A percentile compares a stretch with the other conserved stretches of the same genome.
phyloP scores from a whole-genome alignment of 1,284 basidiomycete genomes.

The Amylostereum areolatum region DNA sequence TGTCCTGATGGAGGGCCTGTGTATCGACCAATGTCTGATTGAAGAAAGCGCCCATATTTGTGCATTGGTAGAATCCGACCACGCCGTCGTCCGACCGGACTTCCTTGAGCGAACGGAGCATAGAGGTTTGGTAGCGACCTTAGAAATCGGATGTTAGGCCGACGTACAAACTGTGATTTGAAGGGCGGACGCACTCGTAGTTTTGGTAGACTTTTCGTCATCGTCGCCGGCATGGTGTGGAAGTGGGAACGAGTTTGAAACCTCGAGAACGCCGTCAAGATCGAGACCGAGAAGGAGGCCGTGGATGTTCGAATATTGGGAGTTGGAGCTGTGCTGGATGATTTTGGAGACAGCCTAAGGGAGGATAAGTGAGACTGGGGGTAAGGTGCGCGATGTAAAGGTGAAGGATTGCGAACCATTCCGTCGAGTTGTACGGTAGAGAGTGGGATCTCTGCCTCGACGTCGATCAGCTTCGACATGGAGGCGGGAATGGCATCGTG shows the following conservation, averaged over 20 bases:
- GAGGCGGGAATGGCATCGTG: constrained; percentile 83
- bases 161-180: not conserved
- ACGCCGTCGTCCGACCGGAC: constrained; percentile 93
- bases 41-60: constrained; percentile 87
- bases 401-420: constrained; percentile 48
- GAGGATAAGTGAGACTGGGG: constrained; percentile 1
- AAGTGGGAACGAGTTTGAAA: constrained; percentile 90
- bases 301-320: constrained; percentile 61
- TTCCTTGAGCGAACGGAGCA: constrained; percentile 85
- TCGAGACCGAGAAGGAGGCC: constrained; percentile 90
- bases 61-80: constrained; percentile 95
- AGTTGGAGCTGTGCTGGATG: constrained; percentile 78
- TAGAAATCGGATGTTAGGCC: constrained; percentile 4
- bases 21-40: constrained; percentile 87
- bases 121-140: constrained; percentile 81
- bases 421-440: constrained; percentile 78
- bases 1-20: constrained; percentile 78
- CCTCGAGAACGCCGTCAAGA: constrained; percentile 85
- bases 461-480: constrained; percentile 86
- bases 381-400: not conserved
- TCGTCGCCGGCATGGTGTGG: constrained; percentile 68
- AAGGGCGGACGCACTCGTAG: constrained; percentile 45
- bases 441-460: constrained; percentile 81
- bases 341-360: constrained; percentile 87
- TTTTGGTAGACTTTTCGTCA: constrained; percentile 72